Conservation (phyloP, 352 stramenopile genomes). For the Pythium plurisporium region DNA sequence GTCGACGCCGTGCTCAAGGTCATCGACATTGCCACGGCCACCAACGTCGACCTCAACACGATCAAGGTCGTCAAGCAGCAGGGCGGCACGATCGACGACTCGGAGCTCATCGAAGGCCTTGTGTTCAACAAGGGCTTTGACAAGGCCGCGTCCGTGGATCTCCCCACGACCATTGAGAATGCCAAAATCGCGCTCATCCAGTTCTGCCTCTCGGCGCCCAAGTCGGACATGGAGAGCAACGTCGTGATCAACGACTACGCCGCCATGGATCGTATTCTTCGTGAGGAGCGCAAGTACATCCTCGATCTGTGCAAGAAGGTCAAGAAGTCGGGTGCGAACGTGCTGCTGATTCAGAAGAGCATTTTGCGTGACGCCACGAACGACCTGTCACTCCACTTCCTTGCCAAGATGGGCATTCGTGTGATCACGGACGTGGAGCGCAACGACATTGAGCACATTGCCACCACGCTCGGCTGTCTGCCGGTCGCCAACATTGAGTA, state of each 20-base stretch:
- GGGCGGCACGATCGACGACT: conserved; percentile 99
- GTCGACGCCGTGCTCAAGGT: conserved; percentile 98
- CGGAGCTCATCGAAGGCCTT: conserved; percentile 96
- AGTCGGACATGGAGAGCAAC: conserved; percentile 99
- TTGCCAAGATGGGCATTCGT: conserved; percentile 99
- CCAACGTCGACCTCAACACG: conserved; percentile 97
- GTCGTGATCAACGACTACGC: conserved; percentile 99
- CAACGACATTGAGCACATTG: conserved; percentile 99
- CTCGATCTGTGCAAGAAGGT: conserved; percentile 96
- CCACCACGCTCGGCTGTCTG: conserved; percentile 92
- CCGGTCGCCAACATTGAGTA: conserved; percentile 98
- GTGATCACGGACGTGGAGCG: conserved; percentile 99
- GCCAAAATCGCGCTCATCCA: conserved; percentile 99
- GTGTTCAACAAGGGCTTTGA: conserved; percentile 97
- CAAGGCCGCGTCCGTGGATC: conserved; percentile 57
- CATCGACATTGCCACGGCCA: conserved; percentile 90
- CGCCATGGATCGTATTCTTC: conserved; percentile 98
- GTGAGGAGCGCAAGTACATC: conserved; percentile 99
- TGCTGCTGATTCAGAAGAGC: conserved; percentile 99
- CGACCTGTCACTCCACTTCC: conserved; percentile 98
- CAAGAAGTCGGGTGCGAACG: conserved; percentile 98
- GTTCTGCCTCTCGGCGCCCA: conserved; percentile 98
- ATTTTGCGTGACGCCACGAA: conserved; percentile 99
- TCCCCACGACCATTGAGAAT: conserved; percentile 90
- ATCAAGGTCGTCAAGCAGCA: conserved; percentile 99